Conservation (phyloP, 1,284 basidiomycete genomes). For the Boletus sp. region DNA sequence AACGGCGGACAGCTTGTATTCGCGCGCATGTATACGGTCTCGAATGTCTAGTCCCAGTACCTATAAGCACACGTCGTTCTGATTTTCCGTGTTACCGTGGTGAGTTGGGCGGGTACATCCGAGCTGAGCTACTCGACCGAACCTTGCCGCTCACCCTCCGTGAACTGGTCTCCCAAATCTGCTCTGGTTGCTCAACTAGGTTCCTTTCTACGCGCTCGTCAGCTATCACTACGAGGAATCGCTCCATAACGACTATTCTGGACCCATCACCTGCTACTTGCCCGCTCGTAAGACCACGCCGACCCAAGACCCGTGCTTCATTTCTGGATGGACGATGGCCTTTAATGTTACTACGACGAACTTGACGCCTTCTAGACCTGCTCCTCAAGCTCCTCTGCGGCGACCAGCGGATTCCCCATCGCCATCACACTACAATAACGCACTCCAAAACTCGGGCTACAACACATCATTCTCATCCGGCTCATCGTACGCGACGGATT, state of each 20-base stretch:
- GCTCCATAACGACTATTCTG: neutral
- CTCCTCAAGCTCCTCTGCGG: slow-evolving; percentile 61
- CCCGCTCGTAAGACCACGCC: neutral
- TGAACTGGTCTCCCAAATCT: neutral
- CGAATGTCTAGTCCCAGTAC: slow-evolving; percentile 5
- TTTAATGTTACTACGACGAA: slow-evolving; percentile 48
- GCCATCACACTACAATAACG: slow-evolving; percentile 35
- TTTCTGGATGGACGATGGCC: slow-evolving; percentile 37
- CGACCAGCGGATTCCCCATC: slow-evolving; percentile 41
- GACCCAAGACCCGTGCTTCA: slow-evolving; percentile 14
- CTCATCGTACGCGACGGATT: slow-evolving; percentile 56
- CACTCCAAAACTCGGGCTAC: slow-evolving; percentile 51
- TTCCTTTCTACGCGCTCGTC: neutral
- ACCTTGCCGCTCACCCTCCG: neutral
- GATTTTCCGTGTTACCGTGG: slow-evolving; percentile 27
- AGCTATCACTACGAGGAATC: slow-evolving; percentile 6
- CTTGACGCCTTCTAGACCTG: slow-evolving; percentile 56
- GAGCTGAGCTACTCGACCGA: slow-evolving; percentile 18
- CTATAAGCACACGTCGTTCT: neutral
- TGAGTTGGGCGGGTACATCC: slow-evolving; percentile 30
- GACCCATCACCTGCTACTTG: neutral
- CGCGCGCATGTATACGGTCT: neutral
- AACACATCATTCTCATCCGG: slow-evolving; percentile 55
- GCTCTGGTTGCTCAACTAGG: neutral
- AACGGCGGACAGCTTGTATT: slow-evolving; percentile 1